Base-by-base conservation (phyloP, 495 filamentous ascomycete genomes). In the Tuber calosporum region DNA sequence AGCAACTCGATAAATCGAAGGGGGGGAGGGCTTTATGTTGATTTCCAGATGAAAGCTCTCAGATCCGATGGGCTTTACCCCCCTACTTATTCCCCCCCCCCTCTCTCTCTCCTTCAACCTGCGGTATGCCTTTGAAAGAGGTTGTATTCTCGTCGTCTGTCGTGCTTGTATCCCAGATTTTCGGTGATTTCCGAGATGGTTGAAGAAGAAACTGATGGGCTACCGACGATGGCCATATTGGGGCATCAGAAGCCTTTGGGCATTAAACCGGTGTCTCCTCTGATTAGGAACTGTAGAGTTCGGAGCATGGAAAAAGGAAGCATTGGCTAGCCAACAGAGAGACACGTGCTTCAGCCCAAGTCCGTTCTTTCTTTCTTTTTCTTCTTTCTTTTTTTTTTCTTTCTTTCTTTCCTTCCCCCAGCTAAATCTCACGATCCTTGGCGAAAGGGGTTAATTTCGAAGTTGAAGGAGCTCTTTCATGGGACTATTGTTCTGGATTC, bases 351-450 rank as follows among this genome's bases (percentile, higher is more conserved):
- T 30, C 53, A 62, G 53, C 53, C 26, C 42, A 26, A 30, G 26
- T 30, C 26, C 45, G n/a, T 53, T 53, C 45, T 53, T 30, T 58
- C 22, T 11, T 62, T 62, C 53, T 62, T 34, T 34, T 11, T 17
- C 30, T 58, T 26, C 19, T 7, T 34, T 26, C n/a, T n/a, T 53
- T 22, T 53, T 53, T 53, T 22, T 53, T 30, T 58, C 22, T 11
- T 62, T 62, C 53, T 62, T 34, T 34, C 26, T 17, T 58, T 58
- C 53, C 19, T 7, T 34, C 53, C 34, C 53, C 34, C 53, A 62
- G 53, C 53, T 34, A 62, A 62, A 62, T 34, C 53, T 62, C 53
- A 62, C 53, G 53, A 62, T 62, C 53, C 53, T 62, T 62, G 53
- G 53, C 53, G 30, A 62, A 34, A 34, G 30, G 4, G 53, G 53